Percentiles rank a stretch among this genome's conserved stretches.
phyloP scores from a whole-genome alignment of 345 rosid genomes.

The Melastoma malabathricum region DNA sequence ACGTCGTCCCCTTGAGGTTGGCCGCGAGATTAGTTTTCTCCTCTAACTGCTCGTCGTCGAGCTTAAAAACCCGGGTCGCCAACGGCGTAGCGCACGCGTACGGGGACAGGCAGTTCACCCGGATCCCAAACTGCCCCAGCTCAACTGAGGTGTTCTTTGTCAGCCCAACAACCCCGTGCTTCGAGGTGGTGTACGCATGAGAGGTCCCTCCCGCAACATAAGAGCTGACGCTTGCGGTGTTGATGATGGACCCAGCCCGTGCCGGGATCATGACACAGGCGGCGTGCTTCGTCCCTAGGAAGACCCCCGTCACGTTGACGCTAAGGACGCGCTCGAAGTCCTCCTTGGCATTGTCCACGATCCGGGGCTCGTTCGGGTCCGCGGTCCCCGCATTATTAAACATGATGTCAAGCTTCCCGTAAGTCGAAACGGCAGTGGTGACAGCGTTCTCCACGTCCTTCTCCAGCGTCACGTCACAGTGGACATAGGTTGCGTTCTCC shows the following conservation, averaged over 20 bases:
- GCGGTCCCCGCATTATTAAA: slow-evolving; percentile 31
- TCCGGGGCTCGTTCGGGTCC: slow-evolving; percentile 14
- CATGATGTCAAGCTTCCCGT: slow-evolving; percentile 34
- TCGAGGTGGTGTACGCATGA: slow-evolving; percentile 31
- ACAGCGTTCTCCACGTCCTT: slow-evolving; percentile 10
- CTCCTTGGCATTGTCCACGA: slow-evolving; percentile 20
- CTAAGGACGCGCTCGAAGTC: slow-evolving; percentile 29
- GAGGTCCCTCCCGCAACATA: slow-evolving; percentile 13
- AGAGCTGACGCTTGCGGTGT: slow-evolving; percentile 22
- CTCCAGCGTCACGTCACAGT: slow-evolving; percentile 25
- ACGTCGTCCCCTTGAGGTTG: slow-evolving; percentile 26
- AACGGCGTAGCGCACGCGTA: slow-evolving; percentile 26
- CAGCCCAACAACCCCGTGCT: slow-evolving; percentile 39
- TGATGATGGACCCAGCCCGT: slow-evolving; percentile 24
- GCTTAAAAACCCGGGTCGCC: slow-evolving; percentile 19
- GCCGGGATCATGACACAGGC: slow-evolving; percentile 27
- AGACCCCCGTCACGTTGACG: slow-evolving; percentile 24
- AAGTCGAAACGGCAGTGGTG: slow-evolving; percentile 10
- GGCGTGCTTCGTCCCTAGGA: slow-evolving; percentile 32
- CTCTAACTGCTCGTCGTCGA: slow-evolving; percentile 17
- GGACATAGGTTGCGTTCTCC: slow-evolving; percentile 8
- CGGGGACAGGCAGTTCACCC: slow-evolving; percentile 41
- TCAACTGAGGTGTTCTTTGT: slow-evolving; percentile 32
- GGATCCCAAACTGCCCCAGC: slow-evolving; percentile 39
- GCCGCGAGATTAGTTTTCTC: slow-evolving; percentile 6